phyloP scores from a whole-genome alignment of 768 basidiomycete genomes.

The Boletus reticuloceps region DNA sequence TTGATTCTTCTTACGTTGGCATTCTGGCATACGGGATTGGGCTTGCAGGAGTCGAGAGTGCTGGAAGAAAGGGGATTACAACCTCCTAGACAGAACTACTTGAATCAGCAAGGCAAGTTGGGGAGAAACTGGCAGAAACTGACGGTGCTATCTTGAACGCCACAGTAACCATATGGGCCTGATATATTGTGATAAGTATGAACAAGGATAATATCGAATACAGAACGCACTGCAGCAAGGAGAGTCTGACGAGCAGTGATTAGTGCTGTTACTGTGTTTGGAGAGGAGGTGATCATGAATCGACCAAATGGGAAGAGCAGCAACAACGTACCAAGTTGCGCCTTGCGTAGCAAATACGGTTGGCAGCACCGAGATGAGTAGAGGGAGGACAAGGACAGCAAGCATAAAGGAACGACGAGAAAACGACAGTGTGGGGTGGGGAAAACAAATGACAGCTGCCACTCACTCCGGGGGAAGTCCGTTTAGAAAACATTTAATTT shows the following conservation, averaged over 20 bases:
- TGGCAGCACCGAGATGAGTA: constrained; percentile 18
- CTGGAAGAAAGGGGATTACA: constrained; percentile 77
- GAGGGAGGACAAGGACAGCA: constrained; percentile 10
- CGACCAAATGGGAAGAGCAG: not conserved
- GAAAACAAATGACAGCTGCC: not conserved
- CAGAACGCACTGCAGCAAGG: constrained; percentile 44
- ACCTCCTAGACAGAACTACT: constrained; percentile 80
- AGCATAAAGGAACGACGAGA: constrained; percentile 21
- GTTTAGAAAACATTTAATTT: not conserved
- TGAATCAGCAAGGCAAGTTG: constrained; percentile 5
- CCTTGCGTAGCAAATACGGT: constrained; percentile 21
- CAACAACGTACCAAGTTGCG: constrained; percentile 25
- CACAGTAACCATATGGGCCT: constrained; percentile 59
- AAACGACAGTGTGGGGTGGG: constrained; percentile 13
- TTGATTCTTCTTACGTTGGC: constrained; percentile 43
- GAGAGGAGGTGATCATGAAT: not conserved
- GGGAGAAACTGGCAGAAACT: constrained; percentile 7
- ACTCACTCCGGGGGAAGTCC: not conserved
- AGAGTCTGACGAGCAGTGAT: constrained; percentile 32
- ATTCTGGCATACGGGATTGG: constrained; percentile 69
- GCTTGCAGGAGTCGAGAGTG: constrained; percentile 61
- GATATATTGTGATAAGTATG: not conserved
- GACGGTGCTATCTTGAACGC: constrained; percentile 27
- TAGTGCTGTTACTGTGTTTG: constrained; percentile 35
- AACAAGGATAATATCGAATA: not conserved